A percentile compares a stretch with the other conserved stretches of the same genome.
Conservation (phyloP, 2,329 filamentous ascomycete genomes). For the Ascochyta koolunga region DNA sequence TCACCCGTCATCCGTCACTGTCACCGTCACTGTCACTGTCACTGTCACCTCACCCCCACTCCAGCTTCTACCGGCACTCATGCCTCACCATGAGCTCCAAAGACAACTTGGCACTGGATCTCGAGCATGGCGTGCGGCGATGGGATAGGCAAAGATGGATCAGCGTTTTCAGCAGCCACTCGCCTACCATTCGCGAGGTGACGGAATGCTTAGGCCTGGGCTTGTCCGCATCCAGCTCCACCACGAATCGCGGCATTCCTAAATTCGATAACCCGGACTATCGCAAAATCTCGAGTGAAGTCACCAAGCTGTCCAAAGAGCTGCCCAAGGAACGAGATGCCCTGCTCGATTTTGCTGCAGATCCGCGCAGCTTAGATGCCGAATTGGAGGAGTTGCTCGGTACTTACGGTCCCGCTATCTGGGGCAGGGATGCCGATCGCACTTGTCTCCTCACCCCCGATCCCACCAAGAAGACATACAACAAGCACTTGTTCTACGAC, state of each 20-base stretch:
- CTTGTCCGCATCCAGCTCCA: constrained; percentile 43
- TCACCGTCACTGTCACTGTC: constrained; percentile 10
- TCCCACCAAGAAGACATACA: constrained; percentile 44
- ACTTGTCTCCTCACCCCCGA: constrained; percentile 41
- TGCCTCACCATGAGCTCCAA: constrained; percentile 42
- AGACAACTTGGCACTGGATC: constrained; percentile 39
- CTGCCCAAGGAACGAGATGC: constrained; percentile 46
- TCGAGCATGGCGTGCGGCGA: constrained; percentile 40
- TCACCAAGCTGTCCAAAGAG: constrained; percentile 45
- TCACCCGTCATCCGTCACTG: too few species aligned
- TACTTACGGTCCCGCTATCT: constrained; percentile 43
- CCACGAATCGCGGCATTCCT: constrained; percentile 46
- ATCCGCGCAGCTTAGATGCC: constrained; percentile 37
- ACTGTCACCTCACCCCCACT: constrained; percentile 6
- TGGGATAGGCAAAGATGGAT: constrained; percentile 46
- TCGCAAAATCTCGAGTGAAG: constrained; percentile 44
- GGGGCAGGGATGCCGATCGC: constrained; percentile 44
- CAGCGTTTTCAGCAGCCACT: constrained; percentile 46
- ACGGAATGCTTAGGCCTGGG: constrained; percentile 46
- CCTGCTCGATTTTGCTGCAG: constrained; percentile 45
- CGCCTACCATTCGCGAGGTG: constrained; percentile 47
- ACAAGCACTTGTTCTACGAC: constrained; percentile 42
- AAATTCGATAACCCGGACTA: constrained; percentile 49
- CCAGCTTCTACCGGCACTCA: constrained; percentile 16
- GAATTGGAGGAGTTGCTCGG: constrained; percentile 44